phyloP scores from a whole-genome alignment of 2,329 filamentous ascomycete genomes.

The Neurospora sp. region DNA sequence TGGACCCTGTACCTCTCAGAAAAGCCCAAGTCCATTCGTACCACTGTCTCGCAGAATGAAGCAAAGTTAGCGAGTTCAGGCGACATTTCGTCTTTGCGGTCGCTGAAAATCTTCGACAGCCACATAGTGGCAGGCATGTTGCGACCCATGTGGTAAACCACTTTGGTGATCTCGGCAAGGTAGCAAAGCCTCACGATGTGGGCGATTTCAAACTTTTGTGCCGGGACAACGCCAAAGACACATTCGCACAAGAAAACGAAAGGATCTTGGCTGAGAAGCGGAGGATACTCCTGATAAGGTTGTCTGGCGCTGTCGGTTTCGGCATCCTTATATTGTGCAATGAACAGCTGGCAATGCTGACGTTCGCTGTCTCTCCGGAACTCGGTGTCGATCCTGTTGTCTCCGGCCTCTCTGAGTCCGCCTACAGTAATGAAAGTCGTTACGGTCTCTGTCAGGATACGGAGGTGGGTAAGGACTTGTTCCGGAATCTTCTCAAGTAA shows the following conservation, averaged over 20 bases:
- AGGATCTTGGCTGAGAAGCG: slow-evolving; percentile 58
- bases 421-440: slow-evolving; percentile 76
- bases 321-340: slow-evolving; percentile 42
- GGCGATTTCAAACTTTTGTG: slow-evolving; percentile 62
- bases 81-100: slow-evolving; percentile 30
- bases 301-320: slow-evolving; percentile 30
- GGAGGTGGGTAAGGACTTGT: slow-evolving; percentile 74
- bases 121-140: slow-evolving; percentile 43
- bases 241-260: slow-evolving; percentile 78
- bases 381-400: slow-evolving; percentile 55
- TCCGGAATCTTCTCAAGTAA: slow-evolving; percentile 78
- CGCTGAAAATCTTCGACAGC: slow-evolving; percentile 34
- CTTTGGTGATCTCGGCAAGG: slow-evolving; percentile 81
- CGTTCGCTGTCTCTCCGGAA: slow-evolving; percentile 58
- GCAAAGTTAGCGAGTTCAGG: slow-evolving; percentile 44
- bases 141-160: slow-evolving; percentile 50
- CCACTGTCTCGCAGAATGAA: slow-evolving; percentile 41
- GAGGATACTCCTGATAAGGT: slow-evolving; percentile 37
- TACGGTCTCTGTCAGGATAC: slow-evolving; percentile 80
- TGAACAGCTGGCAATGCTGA: slow-evolving; percentile 69
- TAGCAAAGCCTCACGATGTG: slow-evolving; percentile 82
- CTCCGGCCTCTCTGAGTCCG: slow-evolving; percentile 49
- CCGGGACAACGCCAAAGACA: slow-evolving; percentile 58
- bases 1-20: slow-evolving; percentile 11
- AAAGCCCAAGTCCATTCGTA: slow-evolving; percentile 33